A percentile compares a stretch with the other conserved stretches of the same genome.
Evolutionary conservation across 2,329 filamentous ascomycete species (phyloP).

Genomic region (Botrytis aclada): DNA sequence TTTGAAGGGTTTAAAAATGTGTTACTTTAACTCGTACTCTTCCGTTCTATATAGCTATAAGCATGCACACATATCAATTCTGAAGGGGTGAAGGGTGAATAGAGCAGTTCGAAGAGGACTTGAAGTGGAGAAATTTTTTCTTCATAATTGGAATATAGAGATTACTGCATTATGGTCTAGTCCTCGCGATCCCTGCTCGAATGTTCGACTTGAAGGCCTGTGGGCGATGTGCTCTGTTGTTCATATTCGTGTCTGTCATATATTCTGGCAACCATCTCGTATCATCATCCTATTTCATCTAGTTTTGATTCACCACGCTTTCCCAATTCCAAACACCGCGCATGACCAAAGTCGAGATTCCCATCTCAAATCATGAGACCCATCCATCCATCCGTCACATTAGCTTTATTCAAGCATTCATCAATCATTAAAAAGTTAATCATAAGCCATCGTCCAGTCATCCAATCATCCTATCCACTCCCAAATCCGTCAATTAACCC

Average conservation of each 20-base stretch:
- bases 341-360: not conserved
- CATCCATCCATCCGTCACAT: not conserved
- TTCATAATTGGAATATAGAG: not conserved
- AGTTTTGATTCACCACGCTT: not conserved
- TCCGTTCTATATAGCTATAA: not conserved
- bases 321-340: not conserved
- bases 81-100: not conserved
- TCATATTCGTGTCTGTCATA: not conserved
- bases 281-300: not conserved
- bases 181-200: not conserved
- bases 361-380: not conserved
- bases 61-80: not conserved
- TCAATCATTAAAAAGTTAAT: constrained; percentile 13
- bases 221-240: not conserved
- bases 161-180: not conserved
- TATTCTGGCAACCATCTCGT: not conserved
- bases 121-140: not conserved
- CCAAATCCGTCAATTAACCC: not conserved
- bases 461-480: not conserved
- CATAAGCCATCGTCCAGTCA: not conserved
- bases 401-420: constrained; percentile 8
- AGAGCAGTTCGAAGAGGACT: not conserved
- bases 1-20: not conserved
- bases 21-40: not conserved
- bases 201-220: not conserved